Evolutionary conservation across 495 filamentous ascomycete species (phyloP), one percentile per base, ranked within the genome.

Genomic region (Neurospora hispaniola): DNA sequence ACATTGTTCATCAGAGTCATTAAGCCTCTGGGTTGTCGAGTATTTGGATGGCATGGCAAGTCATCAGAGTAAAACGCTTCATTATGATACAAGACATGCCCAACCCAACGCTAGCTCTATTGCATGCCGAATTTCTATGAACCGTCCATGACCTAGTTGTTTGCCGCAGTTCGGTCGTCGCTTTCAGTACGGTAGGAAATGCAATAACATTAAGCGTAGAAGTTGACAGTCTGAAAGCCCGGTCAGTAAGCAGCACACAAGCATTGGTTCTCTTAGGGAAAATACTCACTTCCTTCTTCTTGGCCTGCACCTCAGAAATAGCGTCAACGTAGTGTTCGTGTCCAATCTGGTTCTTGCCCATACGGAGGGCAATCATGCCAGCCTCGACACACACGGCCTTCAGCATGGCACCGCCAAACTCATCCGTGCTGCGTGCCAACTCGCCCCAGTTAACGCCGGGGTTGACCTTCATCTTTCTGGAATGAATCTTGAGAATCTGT

Each of bases 241-340:
- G 35, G 75, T 83, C 77, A 84, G 84, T 69, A 77, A 66, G 3
- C 62, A 10, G 14, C 10, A 23, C 38, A 27, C 48, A 66, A 41
- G 43, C n/a, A 43, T n/a, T 7, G n/a, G 43, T n/a, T 35, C 20
- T 18, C 42, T 10, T 16, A 8, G 44, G 48, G 20, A 20, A 31
- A 4, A 2, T 16, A 83, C 83, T 90, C 88, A 86, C 84, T 73
- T 94, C 92, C 87, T 95, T 97, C 93, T 97, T 97, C 92, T 98
- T 98, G 69, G 93, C 90, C 81, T 97, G 93, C 76, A 99, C 96
- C 81, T 99, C 96, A 27, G 93, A 86, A 79, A 99, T 98, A 70
- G 96, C 96, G 88, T 99, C 96, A 35, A 99, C 96, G 81, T 98
- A 99, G 84, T 99, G 94, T 86, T 99, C 96, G 77, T 99, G 96